These are phyloP conservation scores for Trichoderma breve DNA, from an alignment of 2,329 filamentous ascomycete species.

Conservation along the genomic window DNA sequence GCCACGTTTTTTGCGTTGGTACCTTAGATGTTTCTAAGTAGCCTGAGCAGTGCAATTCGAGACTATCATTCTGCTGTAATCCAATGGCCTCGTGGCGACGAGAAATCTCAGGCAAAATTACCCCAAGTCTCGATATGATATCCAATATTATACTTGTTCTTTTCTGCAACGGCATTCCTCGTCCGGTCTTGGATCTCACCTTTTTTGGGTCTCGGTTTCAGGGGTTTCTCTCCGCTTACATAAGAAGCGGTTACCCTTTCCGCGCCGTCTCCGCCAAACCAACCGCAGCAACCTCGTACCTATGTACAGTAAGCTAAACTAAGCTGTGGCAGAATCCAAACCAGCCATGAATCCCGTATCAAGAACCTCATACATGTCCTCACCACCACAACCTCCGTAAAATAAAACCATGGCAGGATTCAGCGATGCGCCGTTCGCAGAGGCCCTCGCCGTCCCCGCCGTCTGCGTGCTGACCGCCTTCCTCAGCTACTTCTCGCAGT, in stretches of 20 bases:
- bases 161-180: not conserved
- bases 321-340: not conserved
- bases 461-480: constrained; percentile 66
- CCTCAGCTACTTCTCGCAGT: constrained; percentile 70
- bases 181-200: not conserved
- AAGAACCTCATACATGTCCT: not conserved
- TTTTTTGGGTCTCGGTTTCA: not conserved
- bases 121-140: not conserved
- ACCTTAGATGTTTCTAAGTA: not conserved
- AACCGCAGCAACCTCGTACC: not conserved
- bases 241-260: not conserved
- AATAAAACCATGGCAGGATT: constrained; percentile 40
- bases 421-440: constrained; percentile 43
- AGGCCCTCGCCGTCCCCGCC: constrained; percentile 64
- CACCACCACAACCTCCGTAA: constrained; percentile 1
- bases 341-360: not conserved
- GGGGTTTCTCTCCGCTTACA: not conserved
- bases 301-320: not conserved
- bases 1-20: not conserved
- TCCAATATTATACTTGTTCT: not conserved
- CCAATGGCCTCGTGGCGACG: not conserved
- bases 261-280: not conserved
- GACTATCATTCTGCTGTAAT: not conserved
- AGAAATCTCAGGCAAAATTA: not conserved
- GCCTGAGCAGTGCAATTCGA: not conserved